These are phyloP conservation scores for Monosporascus sp. DNA, from an alignment of 2,329 filamentous ascomycete species.

Conservation along the genomic window DNA sequence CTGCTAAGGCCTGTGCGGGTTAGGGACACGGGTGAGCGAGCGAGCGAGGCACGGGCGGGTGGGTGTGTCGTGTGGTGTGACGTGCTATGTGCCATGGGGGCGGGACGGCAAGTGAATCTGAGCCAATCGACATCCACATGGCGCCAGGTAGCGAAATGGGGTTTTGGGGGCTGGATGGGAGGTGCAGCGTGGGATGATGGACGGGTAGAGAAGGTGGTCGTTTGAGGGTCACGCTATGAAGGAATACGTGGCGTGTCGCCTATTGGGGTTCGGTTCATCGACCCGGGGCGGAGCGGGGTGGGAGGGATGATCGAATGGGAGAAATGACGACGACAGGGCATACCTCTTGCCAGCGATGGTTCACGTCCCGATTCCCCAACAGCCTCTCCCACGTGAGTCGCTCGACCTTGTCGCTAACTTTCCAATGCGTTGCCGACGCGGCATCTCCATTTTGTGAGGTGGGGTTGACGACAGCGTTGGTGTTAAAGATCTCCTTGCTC, in stretches of 20 bases:
- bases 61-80: background rate
- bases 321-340: constrained; percentile 20
- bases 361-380: constrained; percentile 66
- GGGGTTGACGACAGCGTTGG: background rate
- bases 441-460: constrained; percentile 10
- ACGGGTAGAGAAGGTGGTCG: background rate
- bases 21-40: background rate
- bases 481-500: constrained; percentile 34
- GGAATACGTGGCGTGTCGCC: background rate
- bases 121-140: background rate
- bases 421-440: constrained; percentile 29
- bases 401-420: constrained; percentile 62
- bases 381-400: constrained; percentile 71
- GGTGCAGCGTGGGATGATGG: background rate
- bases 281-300: constrained; percentile 1
- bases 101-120: background rate
- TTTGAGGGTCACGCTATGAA: background rate
- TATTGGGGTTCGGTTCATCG: background rate
- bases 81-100: background rate
- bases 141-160: too few species aligned
- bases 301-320: background rate
- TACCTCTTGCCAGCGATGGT: constrained; percentile 84
- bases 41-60: background rate
- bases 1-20: constrained; percentile 64
- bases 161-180: too few species aligned